phyloP scores from a whole-genome alignment of 2,329 filamentous ascomycete species.

The Clonostachys byssicola region DNA sequence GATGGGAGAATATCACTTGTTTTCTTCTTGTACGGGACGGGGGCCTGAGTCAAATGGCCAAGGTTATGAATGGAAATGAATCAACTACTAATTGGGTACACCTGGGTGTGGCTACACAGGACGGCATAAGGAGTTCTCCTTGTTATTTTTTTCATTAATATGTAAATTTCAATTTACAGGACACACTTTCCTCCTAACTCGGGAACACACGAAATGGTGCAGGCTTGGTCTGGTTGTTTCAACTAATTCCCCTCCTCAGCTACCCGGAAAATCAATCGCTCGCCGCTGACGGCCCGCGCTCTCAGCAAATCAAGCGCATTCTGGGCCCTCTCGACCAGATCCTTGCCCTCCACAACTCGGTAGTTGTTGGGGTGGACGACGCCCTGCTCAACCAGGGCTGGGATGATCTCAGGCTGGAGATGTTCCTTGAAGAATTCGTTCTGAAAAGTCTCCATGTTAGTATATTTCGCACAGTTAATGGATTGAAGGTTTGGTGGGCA shows the following conservation, averaged over 20 bases:
- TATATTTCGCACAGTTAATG: slow-evolving; percentile 1
- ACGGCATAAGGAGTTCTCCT: background rate
- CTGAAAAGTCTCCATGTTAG: slow-evolving; percentile 16
- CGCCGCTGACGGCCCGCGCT: slow-evolving; percentile 24
- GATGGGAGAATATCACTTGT: too few species aligned
- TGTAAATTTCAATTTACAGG: background rate
- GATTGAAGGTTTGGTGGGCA: background rate
- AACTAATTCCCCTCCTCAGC: slow-evolving; percentile 1
- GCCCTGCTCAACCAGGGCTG: slow-evolving; percentile 29
- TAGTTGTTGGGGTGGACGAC: slow-evolving; percentile 28
- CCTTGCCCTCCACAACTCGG: slow-evolving; percentile 26
- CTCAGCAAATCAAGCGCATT: slow-evolving; percentile 21
- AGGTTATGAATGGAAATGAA: too few species aligned
- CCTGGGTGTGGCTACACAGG: too few species aligned
- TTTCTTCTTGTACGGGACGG: too few species aligned
- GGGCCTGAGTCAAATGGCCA: too few species aligned
- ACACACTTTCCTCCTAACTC: too few species aligned
- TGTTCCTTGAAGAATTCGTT: slow-evolving; percentile 48
- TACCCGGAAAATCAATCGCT: slow-evolving; percentile 25
- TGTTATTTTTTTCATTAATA: background rate
- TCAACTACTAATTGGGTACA: too few species aligned
- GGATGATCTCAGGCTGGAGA: slow-evolving; percentile 46
- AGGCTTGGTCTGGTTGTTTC: too few species aligned
- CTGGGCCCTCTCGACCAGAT: slow-evolving; percentile 22
- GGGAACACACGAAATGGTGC: too few species aligned